Percentiles rank a stretch among this genome's conserved stretches.
Evolutionary conservation across 2,329 filamentous ascomycete species (phyloP).

Genomic region (Cryphonectria naterciae): DNA sequence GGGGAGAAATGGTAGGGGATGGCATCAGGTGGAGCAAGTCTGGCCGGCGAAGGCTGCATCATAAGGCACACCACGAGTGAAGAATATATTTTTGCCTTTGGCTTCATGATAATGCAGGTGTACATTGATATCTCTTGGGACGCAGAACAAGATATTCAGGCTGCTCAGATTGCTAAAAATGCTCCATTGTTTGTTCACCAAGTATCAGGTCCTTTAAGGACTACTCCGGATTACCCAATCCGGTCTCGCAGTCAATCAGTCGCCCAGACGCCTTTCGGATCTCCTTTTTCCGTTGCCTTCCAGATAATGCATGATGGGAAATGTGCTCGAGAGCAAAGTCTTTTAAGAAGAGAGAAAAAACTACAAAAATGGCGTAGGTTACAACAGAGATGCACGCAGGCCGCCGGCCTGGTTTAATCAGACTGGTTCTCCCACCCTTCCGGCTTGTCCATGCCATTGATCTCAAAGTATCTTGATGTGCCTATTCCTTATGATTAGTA

Average conservation of each 20-base stretch:
- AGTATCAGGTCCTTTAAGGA: constrained; percentile 19
- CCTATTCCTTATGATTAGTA: constrained; percentile 50
- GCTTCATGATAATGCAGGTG: background rate
- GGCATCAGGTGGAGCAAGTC: background rate
- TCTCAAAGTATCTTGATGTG: constrained; percentile 83
- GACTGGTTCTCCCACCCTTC: constrained; percentile 79
- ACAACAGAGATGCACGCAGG: constrained; percentile 14
- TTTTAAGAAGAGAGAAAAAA: background rate
- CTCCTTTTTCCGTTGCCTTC: constrained; percentile 17
- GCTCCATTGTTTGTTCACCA: background rate
- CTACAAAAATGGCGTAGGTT: constrained; percentile 14
- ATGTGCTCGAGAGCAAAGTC: constrained; percentile 5
- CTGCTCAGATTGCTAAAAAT: background rate
- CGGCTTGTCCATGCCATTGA: constrained; percentile 81
- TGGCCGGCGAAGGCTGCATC: background rate
- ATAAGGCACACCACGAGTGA: background rate
- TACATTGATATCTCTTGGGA: background rate
- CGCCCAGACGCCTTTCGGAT: constrained; percentile 26
- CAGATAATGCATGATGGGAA: constrained; percentile 15
- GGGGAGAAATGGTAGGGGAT: constrained; percentile 12
- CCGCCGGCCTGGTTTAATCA: constrained; percentile 41
- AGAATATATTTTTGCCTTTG: background rate
- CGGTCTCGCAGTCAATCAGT: constrained; percentile 14
- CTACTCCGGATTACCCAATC: constrained; percentile 15
- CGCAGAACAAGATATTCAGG: background rate